Conservation (phyloP, 371 early-diverging fungal genomes). For the Phascolomyces articulosus region DNA sequence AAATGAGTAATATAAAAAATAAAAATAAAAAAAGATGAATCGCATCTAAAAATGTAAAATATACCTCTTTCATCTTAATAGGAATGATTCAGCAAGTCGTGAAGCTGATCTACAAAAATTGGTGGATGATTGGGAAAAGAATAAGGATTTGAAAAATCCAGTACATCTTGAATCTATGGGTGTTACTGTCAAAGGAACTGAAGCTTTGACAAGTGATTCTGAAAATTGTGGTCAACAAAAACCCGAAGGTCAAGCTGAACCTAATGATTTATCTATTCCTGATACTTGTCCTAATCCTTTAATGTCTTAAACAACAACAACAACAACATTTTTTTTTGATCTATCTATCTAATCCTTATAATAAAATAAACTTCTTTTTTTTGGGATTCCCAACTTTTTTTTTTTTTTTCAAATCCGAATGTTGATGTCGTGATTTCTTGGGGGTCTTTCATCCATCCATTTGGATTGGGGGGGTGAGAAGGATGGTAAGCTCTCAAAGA, state of each 20-base stretch:
- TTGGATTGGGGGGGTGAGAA: no score
- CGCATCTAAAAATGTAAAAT: no score
- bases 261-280: constrained; percentile 36
- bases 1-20: no score
- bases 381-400: no score
- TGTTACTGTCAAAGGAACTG: constrained; percentile 38
- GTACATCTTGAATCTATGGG: constrained; percentile 37
- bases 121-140: constrained; percentile 33
- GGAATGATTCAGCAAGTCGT: constrained; percentile 49
- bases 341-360: neutral
- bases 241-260: constrained; percentile 11
- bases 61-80: neutral
- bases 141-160: constrained; percentile 34
- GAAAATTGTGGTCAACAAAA: constrained; percentile 26
- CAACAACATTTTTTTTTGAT: neutral
- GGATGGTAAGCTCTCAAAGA: no score
- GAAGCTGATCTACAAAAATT: constrained; percentile 41
- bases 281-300: constrained; percentile 33
- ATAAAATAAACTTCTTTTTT: neutral
- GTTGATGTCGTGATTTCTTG: no score
- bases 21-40: no score
- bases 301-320: constrained; percentile 6
- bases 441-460: no score
- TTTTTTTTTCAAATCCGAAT: no score
- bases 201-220: constrained; percentile 29